Conservation (phyloP, 169 alveolate species). For the Plasmodium relictum region DNA sequence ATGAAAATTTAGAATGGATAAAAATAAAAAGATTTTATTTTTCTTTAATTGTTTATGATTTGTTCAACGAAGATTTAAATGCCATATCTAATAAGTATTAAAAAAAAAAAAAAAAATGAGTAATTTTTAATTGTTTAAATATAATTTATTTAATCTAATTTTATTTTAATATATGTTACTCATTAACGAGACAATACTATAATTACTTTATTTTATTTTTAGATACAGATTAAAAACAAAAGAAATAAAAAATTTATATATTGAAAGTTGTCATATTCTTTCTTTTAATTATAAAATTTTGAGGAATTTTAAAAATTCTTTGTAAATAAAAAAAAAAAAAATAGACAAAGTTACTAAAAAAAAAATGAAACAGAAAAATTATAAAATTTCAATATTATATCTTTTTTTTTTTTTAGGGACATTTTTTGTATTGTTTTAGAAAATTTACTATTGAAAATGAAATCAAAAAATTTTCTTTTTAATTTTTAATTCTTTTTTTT, state of each 20-base stretch:
- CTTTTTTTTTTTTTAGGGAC: slow-evolving; percentile 23
- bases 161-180: too few relatives aligned
- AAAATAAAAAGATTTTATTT: slow-evolving; percentile 68
- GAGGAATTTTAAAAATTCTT: slow-evolving; percentile 45
- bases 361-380: not conserved
- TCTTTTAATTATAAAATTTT: slow-evolving; percentile 35
- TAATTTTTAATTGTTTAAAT: too few relatives aligned
- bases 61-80: slow-evolving; percentile 31
- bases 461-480: slow-evolving; percentile 25
- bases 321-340: slow-evolving; percentile 42
- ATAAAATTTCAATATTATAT: slow-evolving; percentile 4
- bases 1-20: slow-evolving; percentile 58
- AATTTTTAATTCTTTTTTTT: slow-evolving; percentile 5
- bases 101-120: slow-evolving; percentile 3
- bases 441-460: slow-evolving; percentile 47
- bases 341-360: not conserved
- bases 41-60: slow-evolving; percentile 53
- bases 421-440: slow-evolving; percentile 58
- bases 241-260: slow-evolving; percentile 34
- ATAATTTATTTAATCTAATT: too few relatives aligned
- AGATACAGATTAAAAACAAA: slow-evolving; percentile 52
- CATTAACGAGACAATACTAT: not conserved
- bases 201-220: not conserved
- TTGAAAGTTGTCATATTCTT: slow-evolving; percentile 30
- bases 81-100: slow-evolving; percentile 32